phyloP scores from a whole-genome alignment of 257 asterid genomes.

The Forsythia suspensa region DNA sequence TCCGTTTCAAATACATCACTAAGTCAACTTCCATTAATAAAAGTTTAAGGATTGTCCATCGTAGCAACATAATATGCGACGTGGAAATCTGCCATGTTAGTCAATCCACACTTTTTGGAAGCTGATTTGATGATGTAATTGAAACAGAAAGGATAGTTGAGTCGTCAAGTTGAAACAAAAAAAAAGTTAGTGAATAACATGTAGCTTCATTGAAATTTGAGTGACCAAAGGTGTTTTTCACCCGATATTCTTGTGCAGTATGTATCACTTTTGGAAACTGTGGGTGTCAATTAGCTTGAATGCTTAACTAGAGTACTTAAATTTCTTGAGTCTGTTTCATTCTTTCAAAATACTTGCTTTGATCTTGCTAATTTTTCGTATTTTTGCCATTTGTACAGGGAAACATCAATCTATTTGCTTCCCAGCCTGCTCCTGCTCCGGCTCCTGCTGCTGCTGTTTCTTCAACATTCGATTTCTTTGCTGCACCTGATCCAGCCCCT shows the following conservation, averaged over 20 bases:
- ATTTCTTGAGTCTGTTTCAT: not conserved
- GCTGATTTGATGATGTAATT: not conserved
- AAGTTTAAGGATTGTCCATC: not conserved
- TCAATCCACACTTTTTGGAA: not conserved
- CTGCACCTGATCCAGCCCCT: constrained; percentile 57
- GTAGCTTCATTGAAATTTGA: not conserved
- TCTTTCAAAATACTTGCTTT: constrained; percentile 3
- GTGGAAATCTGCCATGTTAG: not conserved
- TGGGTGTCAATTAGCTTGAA: not conserved
- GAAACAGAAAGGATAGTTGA: not conserved
- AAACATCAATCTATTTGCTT: constrained; percentile 66
- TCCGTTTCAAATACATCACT: not conserved
- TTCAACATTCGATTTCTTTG: constrained; percentile 65
- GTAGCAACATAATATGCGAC: not conserved
- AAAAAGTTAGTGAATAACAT: not conserved
- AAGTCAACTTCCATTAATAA: not conserved
- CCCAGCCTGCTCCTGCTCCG: constrained; percentile 49
- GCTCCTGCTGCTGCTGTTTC: constrained; percentile 49
- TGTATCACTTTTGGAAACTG: not conserved
- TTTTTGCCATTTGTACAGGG: constrained; percentile 44
- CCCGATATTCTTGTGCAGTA: not conserved
- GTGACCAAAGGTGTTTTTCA: not conserved
- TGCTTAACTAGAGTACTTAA: not conserved
- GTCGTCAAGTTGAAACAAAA: not conserved
- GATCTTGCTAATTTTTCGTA: constrained; percentile 14